A percentile compares a stretch with the other conserved stretches of the same genome.
These are phyloP conservation scores for Scleromitrula shiraiana DNA, from an alignment of 2,329 filamentous ascomycete genomes.

Conservation along the genomic window DNA sequence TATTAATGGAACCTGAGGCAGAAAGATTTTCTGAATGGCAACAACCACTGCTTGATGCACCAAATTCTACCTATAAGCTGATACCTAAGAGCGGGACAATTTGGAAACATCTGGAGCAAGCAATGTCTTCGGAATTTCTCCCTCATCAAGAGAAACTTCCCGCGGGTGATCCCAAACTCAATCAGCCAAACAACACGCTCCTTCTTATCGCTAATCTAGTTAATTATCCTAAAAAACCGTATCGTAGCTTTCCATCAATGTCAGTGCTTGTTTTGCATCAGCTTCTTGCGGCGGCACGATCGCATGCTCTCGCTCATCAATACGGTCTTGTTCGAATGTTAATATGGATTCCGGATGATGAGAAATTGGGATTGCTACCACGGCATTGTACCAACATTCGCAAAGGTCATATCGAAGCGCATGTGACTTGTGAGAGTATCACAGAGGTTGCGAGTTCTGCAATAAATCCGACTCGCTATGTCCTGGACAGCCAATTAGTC, in stretches of 20 bases:
- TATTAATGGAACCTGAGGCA: constrained; percentile 69
- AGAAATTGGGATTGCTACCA: constrained; percentile 54
- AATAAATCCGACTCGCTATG: constrained; percentile 21
- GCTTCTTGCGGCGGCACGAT: constrained; percentile 50
- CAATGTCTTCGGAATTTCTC: constrained; percentile 44
- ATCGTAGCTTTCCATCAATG: constrained; percentile 47
- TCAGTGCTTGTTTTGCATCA: constrained; percentile 52
- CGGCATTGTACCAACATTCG: constrained; percentile 46
- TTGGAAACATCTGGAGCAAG: constrained; percentile 48
- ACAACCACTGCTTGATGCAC: constrained; percentile 43
- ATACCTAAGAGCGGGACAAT: constrained; percentile 50
- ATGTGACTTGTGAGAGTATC: constrained; percentile 52
- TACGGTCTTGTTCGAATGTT: constrained; percentile 78
- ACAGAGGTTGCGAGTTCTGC: constrained; percentile 44
- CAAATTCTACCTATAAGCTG: constrained; percentile 40
- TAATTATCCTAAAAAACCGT: constrained; percentile 43
- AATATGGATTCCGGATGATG: constrained; percentile 58
- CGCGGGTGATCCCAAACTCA: constrained; percentile 32
- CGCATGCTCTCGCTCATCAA: constrained; percentile 55
- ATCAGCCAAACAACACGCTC: constrained; percentile 58
- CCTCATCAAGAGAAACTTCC: constrained; percentile 42
- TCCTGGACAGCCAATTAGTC: constrained; percentile 42
- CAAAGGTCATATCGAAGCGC: constrained; percentile 50
- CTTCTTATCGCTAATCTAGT: constrained; percentile 64
- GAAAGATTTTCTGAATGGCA: constrained; percentile 54